Percentiles rank a stretch among this genome's conserved stretches.
These are phyloP conservation scores for Coniochaeta sp. DNA, from an alignment of 2,329 filamentous ascomycete species.

Conservation along the genomic window DNA sequence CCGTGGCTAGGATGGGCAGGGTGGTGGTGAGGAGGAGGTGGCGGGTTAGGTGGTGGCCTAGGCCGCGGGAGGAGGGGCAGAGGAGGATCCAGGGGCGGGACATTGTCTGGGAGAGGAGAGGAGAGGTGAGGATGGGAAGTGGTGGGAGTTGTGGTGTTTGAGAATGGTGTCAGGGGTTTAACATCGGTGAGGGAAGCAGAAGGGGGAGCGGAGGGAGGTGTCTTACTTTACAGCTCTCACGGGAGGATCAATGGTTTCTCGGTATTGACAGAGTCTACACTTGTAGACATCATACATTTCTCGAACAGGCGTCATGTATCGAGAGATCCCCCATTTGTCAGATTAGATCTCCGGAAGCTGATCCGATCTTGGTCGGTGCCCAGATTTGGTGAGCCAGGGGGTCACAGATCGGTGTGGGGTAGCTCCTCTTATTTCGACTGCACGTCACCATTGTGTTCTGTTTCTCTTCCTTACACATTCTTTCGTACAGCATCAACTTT, in stretches of 20 bases:
- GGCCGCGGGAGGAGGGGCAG: constrained; percentile 39
- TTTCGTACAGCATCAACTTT: too few relatives aligned
- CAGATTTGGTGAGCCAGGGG: neutral
- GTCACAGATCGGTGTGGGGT: neutral
- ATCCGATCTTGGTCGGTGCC: neutral
- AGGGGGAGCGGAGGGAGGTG: too few relatives aligned
- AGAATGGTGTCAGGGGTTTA: too few relatives aligned
- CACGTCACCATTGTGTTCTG: too few relatives aligned
- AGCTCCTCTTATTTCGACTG: neutral
- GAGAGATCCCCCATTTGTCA: neutral
- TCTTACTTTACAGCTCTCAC: too few relatives aligned
- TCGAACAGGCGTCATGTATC: neutral
- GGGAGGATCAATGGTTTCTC: too few relatives aligned
- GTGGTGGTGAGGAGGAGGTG: constrained; percentile 39
- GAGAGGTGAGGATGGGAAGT: too few relatives aligned
- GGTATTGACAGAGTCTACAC: too few relatives aligned
- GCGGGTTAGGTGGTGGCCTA: constrained; percentile 40
- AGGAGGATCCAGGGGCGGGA: constrained; percentile 44
- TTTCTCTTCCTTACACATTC: too few relatives aligned
- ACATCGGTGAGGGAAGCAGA: too few relatives aligned
- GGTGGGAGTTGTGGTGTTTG: too few relatives aligned
- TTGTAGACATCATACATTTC: neutral
- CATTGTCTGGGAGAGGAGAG: too few relatives aligned
- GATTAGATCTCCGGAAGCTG: neutral
- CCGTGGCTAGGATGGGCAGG: constrained; percentile 39